phyloP scores from a whole-genome alignment of 306 rosid genomes.

The Acacia acuminata region DNA sequence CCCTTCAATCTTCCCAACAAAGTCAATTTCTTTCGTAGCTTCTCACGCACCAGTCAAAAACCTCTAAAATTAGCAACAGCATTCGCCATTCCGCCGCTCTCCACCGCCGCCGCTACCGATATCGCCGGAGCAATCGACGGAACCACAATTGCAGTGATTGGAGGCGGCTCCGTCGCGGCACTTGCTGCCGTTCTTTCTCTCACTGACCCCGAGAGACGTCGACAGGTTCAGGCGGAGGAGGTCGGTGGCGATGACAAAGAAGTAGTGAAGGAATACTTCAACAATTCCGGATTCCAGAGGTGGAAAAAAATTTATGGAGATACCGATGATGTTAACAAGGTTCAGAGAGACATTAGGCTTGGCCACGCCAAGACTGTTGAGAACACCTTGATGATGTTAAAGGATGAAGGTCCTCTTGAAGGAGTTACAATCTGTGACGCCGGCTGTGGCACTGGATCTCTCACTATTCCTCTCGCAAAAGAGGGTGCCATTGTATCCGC shows the following conservation, averaged over 20 bases:
- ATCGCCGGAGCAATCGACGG: constrained; percentile 62
- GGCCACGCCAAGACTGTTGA: constrained; percentile 92
- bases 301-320: constrained; percentile 97
- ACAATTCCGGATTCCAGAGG: constrained; percentile 85
- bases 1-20: constrained; percentile 31
- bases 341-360: constrained; percentile 76
- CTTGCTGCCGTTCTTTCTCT: constrained; percentile 71
- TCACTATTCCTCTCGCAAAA: constrained; percentile 84
- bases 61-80: constrained; percentile 35
- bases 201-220: constrained; percentile 80
- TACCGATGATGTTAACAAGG: constrained; percentile 84
- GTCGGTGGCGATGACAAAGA: constrained; percentile 97
- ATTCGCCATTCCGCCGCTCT: constrained; percentile 63
- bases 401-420: constrained; percentile 59
- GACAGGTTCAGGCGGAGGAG: constrained; percentile 77
- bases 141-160: constrained; percentile 66
- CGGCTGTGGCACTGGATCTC: constrained; percentile 95
- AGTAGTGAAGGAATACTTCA: constrained; percentile 91
- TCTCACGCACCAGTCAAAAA: constrained; percentile 34
- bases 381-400: constrained; percentile 68
- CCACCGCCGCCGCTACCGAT: constrained; percentile 55
- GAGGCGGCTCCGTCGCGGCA: constrained; percentile 78
- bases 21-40: constrained; percentile 28
- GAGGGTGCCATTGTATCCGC: constrained; percentile 76
- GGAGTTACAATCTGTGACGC: constrained; percentile 86